These are phyloP conservation scores for Lepidium didymum DNA, from an alignment of 345 rosid species.

Conservation along the genomic window DNA sequence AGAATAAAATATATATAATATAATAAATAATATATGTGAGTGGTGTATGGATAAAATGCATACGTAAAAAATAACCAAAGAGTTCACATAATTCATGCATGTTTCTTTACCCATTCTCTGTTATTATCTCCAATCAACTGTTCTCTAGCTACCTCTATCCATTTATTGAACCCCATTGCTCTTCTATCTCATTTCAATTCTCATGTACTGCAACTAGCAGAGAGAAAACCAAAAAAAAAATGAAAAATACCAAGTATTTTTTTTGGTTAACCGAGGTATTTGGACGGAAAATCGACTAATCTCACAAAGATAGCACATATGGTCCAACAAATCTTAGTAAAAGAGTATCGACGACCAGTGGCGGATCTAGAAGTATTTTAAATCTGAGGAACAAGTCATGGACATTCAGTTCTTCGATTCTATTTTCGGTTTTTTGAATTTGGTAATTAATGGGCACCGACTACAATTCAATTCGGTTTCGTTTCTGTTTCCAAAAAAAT, in stretches of 20 bases:
- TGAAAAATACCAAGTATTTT: not conserved
- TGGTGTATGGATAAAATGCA: not conserved
- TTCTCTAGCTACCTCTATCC: not conserved
- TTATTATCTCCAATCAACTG: constrained; percentile 1
- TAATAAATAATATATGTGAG: not conserved
- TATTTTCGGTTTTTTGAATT: no score
- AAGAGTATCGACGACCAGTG: no score
- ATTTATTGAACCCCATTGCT: constrained; percentile 4
- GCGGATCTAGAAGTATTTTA: no score
- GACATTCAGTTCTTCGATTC: no score
- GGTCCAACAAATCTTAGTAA: no score
- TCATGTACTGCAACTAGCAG: not conserved
- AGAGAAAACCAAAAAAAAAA: not conserved
- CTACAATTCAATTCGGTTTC: no score
- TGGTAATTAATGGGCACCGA: no score
- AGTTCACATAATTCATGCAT: constrained; percentile 24
- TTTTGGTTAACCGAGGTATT: no score
- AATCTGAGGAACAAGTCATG: no score
- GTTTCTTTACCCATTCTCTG: constrained; percentile 2
- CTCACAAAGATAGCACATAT: no score
- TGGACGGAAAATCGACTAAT: no score
- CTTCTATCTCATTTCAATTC: not conserved
- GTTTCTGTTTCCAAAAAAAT: no score
- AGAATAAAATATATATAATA: not conserved
- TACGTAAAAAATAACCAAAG: constrained; percentile 23